Base-by-base conservation (phyloP, 352 stramenopile genomes). In the Blastocystis sp. region DNA sequence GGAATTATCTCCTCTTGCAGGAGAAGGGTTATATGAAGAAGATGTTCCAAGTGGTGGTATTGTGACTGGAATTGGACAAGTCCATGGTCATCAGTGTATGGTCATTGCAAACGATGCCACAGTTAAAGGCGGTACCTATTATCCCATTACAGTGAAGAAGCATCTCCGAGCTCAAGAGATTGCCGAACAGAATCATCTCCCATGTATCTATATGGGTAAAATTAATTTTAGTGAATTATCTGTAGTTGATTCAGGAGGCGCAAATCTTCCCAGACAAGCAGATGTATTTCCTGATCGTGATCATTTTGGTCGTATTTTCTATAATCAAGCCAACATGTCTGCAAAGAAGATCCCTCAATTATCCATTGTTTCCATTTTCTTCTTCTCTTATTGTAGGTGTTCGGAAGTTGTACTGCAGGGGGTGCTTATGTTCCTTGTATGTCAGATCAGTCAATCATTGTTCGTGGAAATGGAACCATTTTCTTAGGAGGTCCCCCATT, bases 131-230 rank as follows among this genome's bases (percentile, higher is more conserved):
- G 97, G 97, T 27, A 98, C 96, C 0, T 99, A 99, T 91, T 98
- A 97, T 91, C 96, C 97, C 0, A 95, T 99, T 90, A 99, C 97
- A 0, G 96, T 99, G 51, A 98, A 98, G 93, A 99, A 99, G 90
- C 94, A 97, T 90, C 68, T 97, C 27, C 81, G 92, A 27, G 92
- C 92, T 40, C 92, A 93, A 87, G 95, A 98, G 90, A 98, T 99
- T 89, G 97, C 97, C 0, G 89, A 93, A 89, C 94, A 98, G 82
- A 98, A 98, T 90, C 90, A 93, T 30, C 91, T 99, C 56, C 96
- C 97, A 0, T 99, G 97, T 87, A 94, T 99, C 48, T 99, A 98
- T 91, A 91, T 99, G 70, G 77, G 96, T 98, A 6, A 95, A 98
- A 91, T 97, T 22, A 4, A 54, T 48, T 24, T 5, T 75, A 6